Evolutionary conservation across 2,329 filamentous ascomycete species (phyloP), one percentile per base, ranked within the genome.

Genomic region (Hirsutella thompsonii): DNA sequence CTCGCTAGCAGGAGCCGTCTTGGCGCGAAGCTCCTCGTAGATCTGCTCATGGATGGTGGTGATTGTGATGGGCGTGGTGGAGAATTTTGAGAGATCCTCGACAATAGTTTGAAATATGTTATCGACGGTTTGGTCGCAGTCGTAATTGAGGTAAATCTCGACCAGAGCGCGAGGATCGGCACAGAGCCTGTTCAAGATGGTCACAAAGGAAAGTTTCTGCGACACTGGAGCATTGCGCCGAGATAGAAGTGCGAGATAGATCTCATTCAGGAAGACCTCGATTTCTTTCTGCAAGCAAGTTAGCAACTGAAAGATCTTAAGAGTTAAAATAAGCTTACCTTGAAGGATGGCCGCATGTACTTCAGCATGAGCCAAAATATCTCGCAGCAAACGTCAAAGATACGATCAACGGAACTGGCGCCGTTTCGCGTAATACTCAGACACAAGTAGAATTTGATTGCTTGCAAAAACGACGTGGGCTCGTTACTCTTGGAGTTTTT

Each of bases 331-430:
- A 13, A 29, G 28, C 71, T 45, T 54, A 83, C 82, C 79, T 98
- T 98, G 62, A 98, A 83, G 47, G 89, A 83, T 2, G 92, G 83
- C 46, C 93, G 79, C 77, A 98, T 83, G 52, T 87, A 83, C 58
- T 93, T 94, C 35, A 95, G 66, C 81, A 95, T 94, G 43, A 96
- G 70, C 88, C 89, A 98, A 59, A 98, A 98, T 23, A 96, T 94
- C 59, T 98, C 92, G 53, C 85, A 89, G 58, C 86, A 90, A 34
- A 96, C 87, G 55, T 96, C 90, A 54, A 96, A 98, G 0, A 98
- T 88, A 49, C 77, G 77, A 47, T 87, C 84, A 35, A 94, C 84
- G 4, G 89, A 90, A 63, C 90, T 96, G 13, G 92, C 86, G 16
- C 90, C 93, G 57, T 98, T 98, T 40, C 90, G 79, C 42, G 89